Base-by-base conservation (phyloP, 1,139 yeast species). In the Geotrichum carabidarum region DNA sequence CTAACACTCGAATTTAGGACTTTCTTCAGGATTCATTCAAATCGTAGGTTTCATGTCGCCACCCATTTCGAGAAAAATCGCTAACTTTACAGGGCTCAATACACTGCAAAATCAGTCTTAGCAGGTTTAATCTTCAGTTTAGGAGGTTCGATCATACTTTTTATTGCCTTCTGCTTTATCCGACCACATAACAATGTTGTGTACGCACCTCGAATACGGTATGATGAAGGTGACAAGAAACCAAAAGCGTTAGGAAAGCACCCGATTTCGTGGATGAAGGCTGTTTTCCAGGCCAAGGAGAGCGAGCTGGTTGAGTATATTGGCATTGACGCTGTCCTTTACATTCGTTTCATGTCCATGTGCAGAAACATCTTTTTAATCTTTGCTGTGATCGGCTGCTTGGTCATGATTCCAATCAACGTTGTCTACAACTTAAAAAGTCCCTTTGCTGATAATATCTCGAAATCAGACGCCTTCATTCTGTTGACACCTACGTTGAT, bases 281-380 rank as follows among this genome's bases (percentile, higher is more conserved):
- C 58, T 15, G 61, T 69, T 17, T 62, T 62, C 51, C 42, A 47
- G 4, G 54, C 63, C 9, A 58, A 58, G 30, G 74, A 71, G 43
- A 61, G 60, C 0, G 69, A 66, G 34, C 54, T 71, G 41, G 58
- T 67, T 2, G 66, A 63, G 5, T 54, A 60, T n/a, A 53, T 68
- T 8, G 77, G 77, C 2, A 62, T 73, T 14, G 77, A 73, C 53
- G 74, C 75, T 9, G 70, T 68, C 2, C 60, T 72, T 1, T 71
- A 65, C 54, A 58, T 73, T 32, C 62, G 69, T 32, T 69, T 71
- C 51, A 60, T 65, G 37, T 59, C 60, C 15, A 68, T 73, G 73
- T 60, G 68, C 50, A 63, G 74, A 15, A 63, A 68, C 57, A 58
- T 70, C 22, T 71, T 72, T 53, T 49, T 64, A 9, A 54, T 67